Evolutionary conservation across 1,284 basidiomycete genomes (phyloP), one percentile per base, ranked within the genome.

Genomic region (Rhodotorula sp.): DNA sequence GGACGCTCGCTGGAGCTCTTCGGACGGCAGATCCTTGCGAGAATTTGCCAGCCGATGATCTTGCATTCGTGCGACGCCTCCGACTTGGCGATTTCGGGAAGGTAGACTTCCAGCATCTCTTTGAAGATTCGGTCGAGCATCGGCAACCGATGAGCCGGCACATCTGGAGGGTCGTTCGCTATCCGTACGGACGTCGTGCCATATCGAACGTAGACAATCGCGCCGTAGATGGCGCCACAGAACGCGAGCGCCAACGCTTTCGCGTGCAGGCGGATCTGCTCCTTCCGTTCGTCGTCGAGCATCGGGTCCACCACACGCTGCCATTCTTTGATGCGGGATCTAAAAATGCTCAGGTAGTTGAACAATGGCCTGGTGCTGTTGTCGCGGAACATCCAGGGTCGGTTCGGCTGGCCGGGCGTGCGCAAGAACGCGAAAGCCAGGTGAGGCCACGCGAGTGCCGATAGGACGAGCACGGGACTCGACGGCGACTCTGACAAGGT

Each of bases 371-470:
- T 44, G 20, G 55, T 26, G 29, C 57, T 62, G 24, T 46, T 26
- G 8, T 24, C 26, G 46, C 63, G 53, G 44, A 70, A 59, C n/a
- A 68, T 20, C 69, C 66, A 70, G 5, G 62, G n/a, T 49, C 22
- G 18, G 24, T 8, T 30, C 30, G 48, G 24, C 33, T 17, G 20
- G 7, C 5, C 53, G 54, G 29, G 45, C 51, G 63, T 45, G 51
- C 62, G 48, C n/a, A 64, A 46, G 62, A 75, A 75, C 30, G 69
- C 67, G 65, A 42, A 69, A 1, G 42, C 30, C 44, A 69, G 42
- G 57, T 71, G 65, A 30, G 64, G 60, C 73, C 73, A 75, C 6
- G 62, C 30, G 22, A 73, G 69, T 4, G 64, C 49, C 4, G 65
- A 51, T 12, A 72, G 53, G 15, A 65, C 37, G 54, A 60, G 61